Evolutionary conservation across 192 early-diverging fungal genomes (phyloP).

Genomic region (Lobosporangium transversale): DNA sequence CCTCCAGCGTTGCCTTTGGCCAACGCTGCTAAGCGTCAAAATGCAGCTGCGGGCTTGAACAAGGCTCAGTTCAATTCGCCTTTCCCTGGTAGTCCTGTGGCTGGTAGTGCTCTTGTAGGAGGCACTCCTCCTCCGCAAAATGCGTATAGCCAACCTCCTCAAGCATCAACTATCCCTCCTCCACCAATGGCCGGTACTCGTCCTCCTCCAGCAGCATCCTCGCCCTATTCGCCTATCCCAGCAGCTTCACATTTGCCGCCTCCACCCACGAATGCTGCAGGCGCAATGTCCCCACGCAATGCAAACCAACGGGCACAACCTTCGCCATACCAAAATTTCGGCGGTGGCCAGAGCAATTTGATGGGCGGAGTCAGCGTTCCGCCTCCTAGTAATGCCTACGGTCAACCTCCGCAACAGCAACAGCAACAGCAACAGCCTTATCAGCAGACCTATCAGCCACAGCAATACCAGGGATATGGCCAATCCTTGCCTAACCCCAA

Average conservation of each 20-base stretch:
- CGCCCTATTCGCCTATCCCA: constrained; percentile 51
- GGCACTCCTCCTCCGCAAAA: constrained; percentile 54
- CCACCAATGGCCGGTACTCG: constrained; percentile 44
- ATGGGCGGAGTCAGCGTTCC: constrained; percentile 22
- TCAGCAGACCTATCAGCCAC: constrained; percentile 14
- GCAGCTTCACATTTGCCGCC: constrained; percentile 50
- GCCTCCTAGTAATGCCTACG: constrained; percentile 34
- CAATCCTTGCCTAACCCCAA: constrained; percentile 15
- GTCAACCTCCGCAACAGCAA: constrained; percentile 37
- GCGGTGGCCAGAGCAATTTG: constrained; percentile 18
- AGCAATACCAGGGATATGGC: constrained; percentile 34
- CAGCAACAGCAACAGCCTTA: constrained; percentile 24
- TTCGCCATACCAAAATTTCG: constrained; percentile 28
- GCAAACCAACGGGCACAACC: constrained; percentile 41
- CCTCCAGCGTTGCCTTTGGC: constrained; percentile 56
- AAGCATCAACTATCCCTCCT: constrained; percentile 41
- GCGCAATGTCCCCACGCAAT: constrained; percentile 45
- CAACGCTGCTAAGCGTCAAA: constrained; percentile 30
- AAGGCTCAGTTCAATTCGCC: constrained; percentile 50
- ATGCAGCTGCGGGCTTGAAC: constrained; percentile 55
- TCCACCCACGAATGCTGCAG: constrained; percentile 27
- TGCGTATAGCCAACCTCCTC: constrained; percentile 42
- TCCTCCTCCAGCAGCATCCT: constrained; percentile 34
- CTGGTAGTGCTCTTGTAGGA: constrained; percentile 46
- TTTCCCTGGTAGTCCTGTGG: constrained; percentile 47